Evolutionary conservation across 768 basidiomycete species (phyloP), one percentile per base, ranked within the genome.

Genomic region (Rhodosporidiobolus sp.): DNA sequence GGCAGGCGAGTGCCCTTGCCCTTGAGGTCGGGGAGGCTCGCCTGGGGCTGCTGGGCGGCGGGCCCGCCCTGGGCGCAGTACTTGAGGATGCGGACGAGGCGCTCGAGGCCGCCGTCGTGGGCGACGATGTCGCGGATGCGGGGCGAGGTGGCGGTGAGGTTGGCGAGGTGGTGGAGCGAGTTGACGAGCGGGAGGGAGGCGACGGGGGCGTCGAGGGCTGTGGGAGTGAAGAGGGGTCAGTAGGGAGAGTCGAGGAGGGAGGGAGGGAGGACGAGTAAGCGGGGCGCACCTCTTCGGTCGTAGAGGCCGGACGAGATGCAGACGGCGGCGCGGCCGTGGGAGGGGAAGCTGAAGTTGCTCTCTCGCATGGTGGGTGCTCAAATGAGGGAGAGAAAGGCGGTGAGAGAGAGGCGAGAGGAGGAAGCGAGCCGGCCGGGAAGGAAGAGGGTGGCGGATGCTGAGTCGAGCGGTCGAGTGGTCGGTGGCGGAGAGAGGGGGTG

Each of bases 41-140:
- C 32, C 30, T 26, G 55, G 2, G 19, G 52, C 34, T 26, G 52
- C 11, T 46, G 49, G 24, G 48, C 43, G 20, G 54, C 24, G 2
- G 28, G 74, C 3, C 55, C 55, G 16, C 65, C 65, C 38, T 71
- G 59, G 1, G 75, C 64, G 65, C 92, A 93, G 77, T 91, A 92
- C 73, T 94, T 91, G 78, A 79, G 85, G 73, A 99, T 92, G 68
- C 90, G 87, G 22, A 98, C 90, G 43, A 99, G 88, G 22, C 95
- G 89, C 80, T 99, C 96, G 26, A 99, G 87, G 2, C 96, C 96
- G 58, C 96, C 96, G 79, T 98, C 95, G 86, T 90, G 89, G 38
- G 94, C 95, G 87, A 99, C 91, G 77, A 96, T 97, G 83, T 99
- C 96, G 69, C 95, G 89, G 82, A 99, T 98, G 65, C 94, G 88